These are phyloP conservation scores for Orobanche coerulescens DNA, from an alignment of 257 asterid species.

Conservation along the genomic window DNA sequence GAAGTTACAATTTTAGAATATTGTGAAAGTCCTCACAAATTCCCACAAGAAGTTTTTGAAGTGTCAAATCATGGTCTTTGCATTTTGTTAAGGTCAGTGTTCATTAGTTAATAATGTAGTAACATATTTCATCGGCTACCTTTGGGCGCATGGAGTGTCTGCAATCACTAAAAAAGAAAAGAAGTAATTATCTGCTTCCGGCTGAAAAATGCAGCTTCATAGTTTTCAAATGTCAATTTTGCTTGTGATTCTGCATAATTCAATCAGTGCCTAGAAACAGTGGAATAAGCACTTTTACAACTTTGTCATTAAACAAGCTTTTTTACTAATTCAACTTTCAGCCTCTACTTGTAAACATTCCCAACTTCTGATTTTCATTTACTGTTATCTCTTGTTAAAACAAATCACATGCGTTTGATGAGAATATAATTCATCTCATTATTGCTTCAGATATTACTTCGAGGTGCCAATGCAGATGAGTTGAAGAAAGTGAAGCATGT, in stretches of 20 bases:
- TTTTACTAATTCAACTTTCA: neutral
- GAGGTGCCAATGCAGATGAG: slow-evolving; percentile 79
- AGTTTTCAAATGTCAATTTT: neutral
- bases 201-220: neutral
- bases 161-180: no score
- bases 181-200: neutral
- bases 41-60: neutral
- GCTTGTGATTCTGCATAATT: neutral
- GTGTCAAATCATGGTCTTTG: neutral
- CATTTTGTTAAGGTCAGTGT: neutral
- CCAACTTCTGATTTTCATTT: neutral
- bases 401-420: slow-evolving; percentile 9
- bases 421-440: slow-evolving; percentile 14
- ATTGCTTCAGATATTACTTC: slow-evolving; percentile 59
- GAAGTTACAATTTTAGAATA: slow-evolving; percentile 8
- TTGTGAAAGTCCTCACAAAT: slow-evolving; percentile 4
- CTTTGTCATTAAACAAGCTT: neutral
- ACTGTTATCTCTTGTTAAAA: neutral
- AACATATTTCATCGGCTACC: neutral
- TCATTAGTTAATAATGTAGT: neutral
- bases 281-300: neutral
- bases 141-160: neutral
- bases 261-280: neutral
- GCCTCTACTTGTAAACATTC: neutral
- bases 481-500: slow-evolving; percentile 88